Conservation (phyloP, 768 basidiomycete genomes). For the Lentinula lateritia region DNA sequence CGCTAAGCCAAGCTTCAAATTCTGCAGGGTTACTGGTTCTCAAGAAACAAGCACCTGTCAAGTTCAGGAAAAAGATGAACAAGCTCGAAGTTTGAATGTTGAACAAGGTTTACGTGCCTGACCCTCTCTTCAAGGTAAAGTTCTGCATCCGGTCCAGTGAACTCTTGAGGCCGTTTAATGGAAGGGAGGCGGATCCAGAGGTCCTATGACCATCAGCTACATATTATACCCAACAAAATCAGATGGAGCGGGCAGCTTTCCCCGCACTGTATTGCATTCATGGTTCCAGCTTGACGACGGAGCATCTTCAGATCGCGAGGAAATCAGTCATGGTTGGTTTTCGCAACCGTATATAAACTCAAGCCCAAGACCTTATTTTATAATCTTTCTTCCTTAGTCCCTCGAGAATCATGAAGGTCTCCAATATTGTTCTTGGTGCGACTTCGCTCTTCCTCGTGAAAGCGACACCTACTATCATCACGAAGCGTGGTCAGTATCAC, state of each 20-base stretch:
- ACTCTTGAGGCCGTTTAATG: too few relatives aligned
- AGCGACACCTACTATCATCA: neutral
- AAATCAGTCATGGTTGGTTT: neutral
- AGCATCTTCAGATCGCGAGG: neutral
- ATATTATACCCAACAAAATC: neutral
- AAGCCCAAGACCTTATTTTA: neutral
- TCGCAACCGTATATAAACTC: neutral
- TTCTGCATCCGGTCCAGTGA: too few relatives aligned
- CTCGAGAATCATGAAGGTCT: neutral
- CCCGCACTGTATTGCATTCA: neutral
- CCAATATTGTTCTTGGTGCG: neutral
- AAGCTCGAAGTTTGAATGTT: too few relatives aligned
- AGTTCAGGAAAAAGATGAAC: too few relatives aligned
- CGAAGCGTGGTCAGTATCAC: neutral
- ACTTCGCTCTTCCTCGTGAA: neutral
- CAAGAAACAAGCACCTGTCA: too few relatives aligned
- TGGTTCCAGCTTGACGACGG: neutral
- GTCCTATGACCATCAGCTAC: too few relatives aligned
- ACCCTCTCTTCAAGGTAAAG: too few relatives aligned
- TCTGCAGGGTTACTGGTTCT: too few relatives aligned
- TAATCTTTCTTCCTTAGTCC: neutral
- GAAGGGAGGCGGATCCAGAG: too few relatives aligned
- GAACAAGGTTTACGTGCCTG: too few relatives aligned
- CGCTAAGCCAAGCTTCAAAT: too few relatives aligned
- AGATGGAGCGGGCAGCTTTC: neutral